Conservation (phyloP, 2,329 filamentous ascomycete species). For the Davidsoniella neocaledoniae region DNA sequence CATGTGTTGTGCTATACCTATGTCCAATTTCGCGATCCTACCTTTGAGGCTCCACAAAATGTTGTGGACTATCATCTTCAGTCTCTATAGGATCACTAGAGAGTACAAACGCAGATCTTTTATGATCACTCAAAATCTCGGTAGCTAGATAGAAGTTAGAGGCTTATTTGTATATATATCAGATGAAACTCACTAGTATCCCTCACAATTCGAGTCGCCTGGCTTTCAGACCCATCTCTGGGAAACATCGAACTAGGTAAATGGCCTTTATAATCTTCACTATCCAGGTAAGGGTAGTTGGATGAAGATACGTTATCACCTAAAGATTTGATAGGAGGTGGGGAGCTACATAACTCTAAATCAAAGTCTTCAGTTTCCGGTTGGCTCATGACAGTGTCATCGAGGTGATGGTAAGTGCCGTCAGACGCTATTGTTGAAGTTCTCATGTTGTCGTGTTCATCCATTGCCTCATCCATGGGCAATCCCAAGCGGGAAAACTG, state of each 20-base stretch:
- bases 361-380: neutral
- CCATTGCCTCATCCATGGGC: constrained; percentile 7
- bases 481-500: constrained; percentile 8
- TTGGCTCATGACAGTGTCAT: neutral
- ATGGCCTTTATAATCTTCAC: too few relatives aligned
- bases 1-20: neutral
- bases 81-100: neutral
- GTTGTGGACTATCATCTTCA: neutral
- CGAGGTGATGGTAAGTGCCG: neutral
- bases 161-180: neutral
- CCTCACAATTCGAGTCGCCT: constrained; percentile 3
- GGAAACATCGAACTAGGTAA: constrained; percentile 10
- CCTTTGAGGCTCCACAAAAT: too few relatives aligned
- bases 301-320: neutral
- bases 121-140: neutral
- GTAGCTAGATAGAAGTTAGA: neutral
- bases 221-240: constrained; percentile 9
- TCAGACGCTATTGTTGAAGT: constrained; percentile 9
- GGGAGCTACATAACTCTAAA: neutral
- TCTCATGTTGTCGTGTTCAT: constrained; percentile 9
- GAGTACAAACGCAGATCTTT: neutral
- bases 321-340: neutral
- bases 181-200: neutral
- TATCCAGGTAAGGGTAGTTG: too few relatives aligned
- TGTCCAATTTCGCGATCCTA: too few relatives aligned